phyloP scores from a whole-genome alignment of 495 filamentous ascomycete genomes.

The Talaromyces ruber region DNA sequence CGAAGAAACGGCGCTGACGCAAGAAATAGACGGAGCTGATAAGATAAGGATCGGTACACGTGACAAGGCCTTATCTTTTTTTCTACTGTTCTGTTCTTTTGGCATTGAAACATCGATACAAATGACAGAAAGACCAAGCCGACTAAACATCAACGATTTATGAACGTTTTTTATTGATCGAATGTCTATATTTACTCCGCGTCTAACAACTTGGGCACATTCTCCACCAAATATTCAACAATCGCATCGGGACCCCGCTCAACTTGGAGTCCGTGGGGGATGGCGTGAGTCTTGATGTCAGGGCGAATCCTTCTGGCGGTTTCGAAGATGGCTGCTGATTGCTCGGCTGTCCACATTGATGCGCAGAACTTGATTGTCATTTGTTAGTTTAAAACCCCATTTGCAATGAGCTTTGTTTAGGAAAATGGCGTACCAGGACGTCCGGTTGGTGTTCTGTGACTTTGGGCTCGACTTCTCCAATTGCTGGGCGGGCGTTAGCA shows the following conservation, averaged over 20 bases:
- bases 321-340: constrained; percentile 44
- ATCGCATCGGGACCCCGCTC: constrained; percentile 56
- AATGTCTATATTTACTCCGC: neutral
- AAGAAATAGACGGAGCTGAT: neutral
- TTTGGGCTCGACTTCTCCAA: constrained; percentile 43
- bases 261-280: constrained; percentile 56
- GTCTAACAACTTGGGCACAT: constrained; percentile 45
- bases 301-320: constrained; percentile 45
- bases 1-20: neutral
- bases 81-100: neutral
- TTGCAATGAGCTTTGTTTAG: neutral
- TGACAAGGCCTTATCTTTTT: neutral
- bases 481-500: constrained; percentile 17
- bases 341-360: constrained; percentile 58
- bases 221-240: constrained; percentile 54
- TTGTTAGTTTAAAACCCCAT: neutral
- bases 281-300: constrained; percentile 48
- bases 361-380: constrained; percentile 44
- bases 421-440: constrained; percentile 30
- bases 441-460: constrained; percentile 41
- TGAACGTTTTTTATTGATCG: neutral
- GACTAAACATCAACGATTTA: neutral
- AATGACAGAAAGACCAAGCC: neutral
- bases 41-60: neutral
- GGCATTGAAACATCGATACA: neutral